Conservation (phyloP, 1,139 yeast genomes). For the Hyphopichia fennica region DNA sequence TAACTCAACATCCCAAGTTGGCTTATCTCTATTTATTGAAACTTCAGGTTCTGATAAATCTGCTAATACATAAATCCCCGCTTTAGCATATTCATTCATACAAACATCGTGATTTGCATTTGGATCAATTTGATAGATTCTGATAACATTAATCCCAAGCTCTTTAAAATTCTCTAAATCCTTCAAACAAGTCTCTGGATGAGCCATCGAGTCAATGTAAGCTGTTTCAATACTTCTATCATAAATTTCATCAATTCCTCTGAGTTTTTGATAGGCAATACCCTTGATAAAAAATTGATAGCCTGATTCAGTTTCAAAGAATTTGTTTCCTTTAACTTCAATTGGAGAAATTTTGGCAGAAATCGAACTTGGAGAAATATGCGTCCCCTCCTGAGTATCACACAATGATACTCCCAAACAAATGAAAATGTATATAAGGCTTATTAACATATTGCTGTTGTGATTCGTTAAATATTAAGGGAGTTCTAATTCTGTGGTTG, state of each 20-base stretch:
- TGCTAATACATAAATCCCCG: slow-evolving; percentile 56
- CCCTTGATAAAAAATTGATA: slow-evolving; percentile 59
- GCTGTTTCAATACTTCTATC: slow-evolving; percentile 24
- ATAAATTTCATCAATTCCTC: slow-evolving; percentile 29
- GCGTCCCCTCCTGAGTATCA: too few relatives aligned
- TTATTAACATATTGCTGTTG: too few relatives aligned
- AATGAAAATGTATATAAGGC: background rate
- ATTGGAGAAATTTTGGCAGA: slow-evolving; percentile 16
- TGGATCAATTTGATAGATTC: slow-evolving; percentile 59
- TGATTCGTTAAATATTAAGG: too few relatives aligned
- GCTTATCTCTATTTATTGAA: slow-evolving; percentile 50
- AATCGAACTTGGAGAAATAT: too few relatives aligned
- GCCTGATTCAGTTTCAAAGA: slow-evolving; percentile 41
- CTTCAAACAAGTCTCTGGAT: slow-evolving; percentile 45
- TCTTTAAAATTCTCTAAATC: slow-evolving; percentile 49
- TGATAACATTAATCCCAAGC: slow-evolving; percentile 51
- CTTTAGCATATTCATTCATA: slow-evolving; percentile 50
- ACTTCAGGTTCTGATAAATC: slow-evolving; percentile 56
- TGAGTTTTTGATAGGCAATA: slow-evolving; percentile 55
- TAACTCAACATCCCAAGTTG: slow-evolving; percentile 46
- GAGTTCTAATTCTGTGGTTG: too few relatives aligned
- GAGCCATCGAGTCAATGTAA: slow-evolving; percentile 56
- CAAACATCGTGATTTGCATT: slow-evolving; percentile 51
- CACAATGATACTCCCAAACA: too few relatives aligned
- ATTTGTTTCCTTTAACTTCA: slow-evolving; percentile 46